Evolutionary conservation across 2,329 filamentous ascomycete genomes (phyloP).

Genomic region (Penicillium sp.): DNA sequence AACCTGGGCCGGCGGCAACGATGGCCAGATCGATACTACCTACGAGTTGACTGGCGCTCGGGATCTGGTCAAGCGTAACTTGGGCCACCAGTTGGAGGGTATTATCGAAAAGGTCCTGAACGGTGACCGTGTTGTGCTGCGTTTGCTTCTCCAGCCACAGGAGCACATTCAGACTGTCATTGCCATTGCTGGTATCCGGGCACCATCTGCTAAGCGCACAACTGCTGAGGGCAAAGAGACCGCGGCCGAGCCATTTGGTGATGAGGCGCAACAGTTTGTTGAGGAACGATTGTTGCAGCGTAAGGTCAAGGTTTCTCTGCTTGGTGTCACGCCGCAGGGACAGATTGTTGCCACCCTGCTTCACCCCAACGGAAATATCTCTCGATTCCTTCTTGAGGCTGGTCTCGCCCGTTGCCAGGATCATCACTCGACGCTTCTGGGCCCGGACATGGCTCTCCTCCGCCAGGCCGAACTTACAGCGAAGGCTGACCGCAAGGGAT

Average conservation of each 20-base stretch:
- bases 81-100: constrained; percentile 78
- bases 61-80: constrained; percentile 74
- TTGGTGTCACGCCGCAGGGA: constrained; percentile 84
- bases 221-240: constrained; percentile 79
- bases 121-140: constrained; percentile 83
- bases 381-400: constrained; percentile 82
- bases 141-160: constrained; percentile 74
- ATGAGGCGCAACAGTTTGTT: constrained; percentile 84
- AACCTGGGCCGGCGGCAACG: constrained; percentile 67
- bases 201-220: constrained; percentile 83
- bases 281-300: constrained; percentile 84
- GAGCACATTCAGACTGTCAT: constrained; percentile 88
- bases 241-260: constrained; percentile 82
- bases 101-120: constrained; percentile 88
- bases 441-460: constrained; percentile 79
- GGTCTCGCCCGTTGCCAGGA: constrained; percentile 91
- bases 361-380: constrained; percentile 89
- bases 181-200: constrained; percentile 81
- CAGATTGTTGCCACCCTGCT: constrained; percentile 85
- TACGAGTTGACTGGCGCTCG: constrained; percentile 78
- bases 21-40: constrained; percentile 67
- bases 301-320: constrained; percentile 74
- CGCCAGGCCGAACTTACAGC: constrained; percentile 84
- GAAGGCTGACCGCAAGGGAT: constrained; percentile 68
- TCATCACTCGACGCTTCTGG: constrained; percentile 90